Evolutionary conservation across 495 filamentous ascomycete genomes (phyloP).

Genomic region (Trypethelium eluteriae): DNA sequence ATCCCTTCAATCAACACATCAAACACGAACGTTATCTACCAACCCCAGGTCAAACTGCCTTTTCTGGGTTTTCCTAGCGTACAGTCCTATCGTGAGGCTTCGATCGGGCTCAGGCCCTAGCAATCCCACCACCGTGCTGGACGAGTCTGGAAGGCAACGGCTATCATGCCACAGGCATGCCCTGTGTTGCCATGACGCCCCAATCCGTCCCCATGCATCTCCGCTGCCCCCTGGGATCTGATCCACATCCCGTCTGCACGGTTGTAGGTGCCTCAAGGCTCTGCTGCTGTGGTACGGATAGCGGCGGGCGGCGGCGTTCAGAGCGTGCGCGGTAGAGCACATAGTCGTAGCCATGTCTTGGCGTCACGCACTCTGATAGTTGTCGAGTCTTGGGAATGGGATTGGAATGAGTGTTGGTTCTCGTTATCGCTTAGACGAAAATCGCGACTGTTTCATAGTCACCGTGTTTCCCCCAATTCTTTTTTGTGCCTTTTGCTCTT

Average conservation of each 20-base stretch:
- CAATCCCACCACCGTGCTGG: neutral
- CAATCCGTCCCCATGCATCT: neutral
- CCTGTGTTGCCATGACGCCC: slow-evolving; percentile 8
- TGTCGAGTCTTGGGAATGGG: neutral
- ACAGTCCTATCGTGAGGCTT: neutral
- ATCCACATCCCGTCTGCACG: neutral
- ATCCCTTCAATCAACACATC: neutral
- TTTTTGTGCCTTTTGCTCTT: neutral
- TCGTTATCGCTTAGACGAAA: neutral
- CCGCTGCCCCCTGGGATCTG: neutral
- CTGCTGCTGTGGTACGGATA: neutral
- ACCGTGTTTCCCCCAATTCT: neutral
- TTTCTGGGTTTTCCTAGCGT: neutral
- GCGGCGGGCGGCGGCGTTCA: neutral
- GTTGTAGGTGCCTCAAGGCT: neutral
- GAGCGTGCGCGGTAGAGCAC: neutral
- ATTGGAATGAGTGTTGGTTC: neutral
- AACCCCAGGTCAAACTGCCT: neutral
- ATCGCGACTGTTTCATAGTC: neutral
- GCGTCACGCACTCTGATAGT: neutral
- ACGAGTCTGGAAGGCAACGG: slow-evolving; percentile 5
- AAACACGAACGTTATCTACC: neutral
- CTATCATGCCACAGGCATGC: neutral
- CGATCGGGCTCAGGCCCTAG: neutral
- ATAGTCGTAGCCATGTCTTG: neutral